These are phyloP conservation scores for Diversispora eburnea DNA, from an alignment of 192 early-diverging fungal genomes.

Conservation along the genomic window DNA sequence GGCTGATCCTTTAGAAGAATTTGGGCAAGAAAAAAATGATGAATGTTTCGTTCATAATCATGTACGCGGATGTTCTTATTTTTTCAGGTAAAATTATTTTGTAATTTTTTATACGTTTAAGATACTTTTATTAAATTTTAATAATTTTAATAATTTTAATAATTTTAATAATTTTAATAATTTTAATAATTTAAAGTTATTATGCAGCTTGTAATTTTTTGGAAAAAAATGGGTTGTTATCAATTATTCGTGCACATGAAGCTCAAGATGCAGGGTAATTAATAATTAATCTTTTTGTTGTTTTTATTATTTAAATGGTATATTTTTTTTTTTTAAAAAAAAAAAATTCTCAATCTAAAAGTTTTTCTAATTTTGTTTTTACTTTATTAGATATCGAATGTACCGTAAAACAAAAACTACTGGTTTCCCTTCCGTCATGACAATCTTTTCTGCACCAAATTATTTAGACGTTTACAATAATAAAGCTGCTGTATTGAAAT, in stretches of 20 bases:
- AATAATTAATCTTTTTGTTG: not conserved
- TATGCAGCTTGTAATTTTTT: conserved; percentile 90
- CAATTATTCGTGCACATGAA: conserved; percentile 96
- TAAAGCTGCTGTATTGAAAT: conserved; percentile 97
- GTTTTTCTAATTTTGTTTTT: not conserved
- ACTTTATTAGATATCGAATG: conserved; percentile 71
- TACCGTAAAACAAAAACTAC: conserved; percentile 91
- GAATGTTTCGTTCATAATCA: conserved; percentile 91
- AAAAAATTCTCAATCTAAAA: not conserved
- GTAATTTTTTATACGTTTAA: no score
- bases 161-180: not conserved
- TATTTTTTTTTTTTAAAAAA: no score
- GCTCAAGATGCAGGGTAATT: conserved; percentile 89
- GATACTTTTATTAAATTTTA: not conserved
- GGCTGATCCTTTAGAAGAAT: conserved; percentile 95
- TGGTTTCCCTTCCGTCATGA: conserved; percentile 95
- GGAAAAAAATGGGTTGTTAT: conserved; percentile 89
- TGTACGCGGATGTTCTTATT: conserved; percentile 93
- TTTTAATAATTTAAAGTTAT: conserved; percentile 52
- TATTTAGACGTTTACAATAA: conserved; percentile 98
- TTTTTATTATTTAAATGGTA: not conserved
- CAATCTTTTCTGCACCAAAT: conserved; percentile 97
- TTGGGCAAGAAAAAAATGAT: conserved; percentile 90
- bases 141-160: not conserved
- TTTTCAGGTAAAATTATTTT: conserved; percentile 61